phyloP scores from a whole-genome alignment of 2,329 filamentous ascomycete species.

The Daldinia sp. region DNA sequence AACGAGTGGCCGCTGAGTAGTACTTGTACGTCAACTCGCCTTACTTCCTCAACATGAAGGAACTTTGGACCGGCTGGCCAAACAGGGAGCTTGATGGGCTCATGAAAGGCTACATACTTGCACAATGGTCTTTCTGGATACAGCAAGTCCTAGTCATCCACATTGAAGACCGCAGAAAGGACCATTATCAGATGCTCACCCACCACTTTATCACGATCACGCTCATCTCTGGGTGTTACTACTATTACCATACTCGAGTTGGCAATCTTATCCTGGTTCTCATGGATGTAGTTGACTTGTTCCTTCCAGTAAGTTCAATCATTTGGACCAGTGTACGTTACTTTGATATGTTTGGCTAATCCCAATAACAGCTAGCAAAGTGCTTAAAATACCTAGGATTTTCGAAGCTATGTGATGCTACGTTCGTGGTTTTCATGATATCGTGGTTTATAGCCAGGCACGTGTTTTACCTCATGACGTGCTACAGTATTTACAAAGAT shows the following conservation, averaged over 20 bases:
- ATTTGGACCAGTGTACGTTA: not conserved
- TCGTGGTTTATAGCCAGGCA: slow-evolving; percentile 88
- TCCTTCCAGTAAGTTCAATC: slow-evolving; percentile 75
- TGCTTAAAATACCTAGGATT: slow-evolving; percentile 89
- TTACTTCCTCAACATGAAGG: slow-evolving; percentile 78
- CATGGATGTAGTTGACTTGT: slow-evolving; percentile 92
- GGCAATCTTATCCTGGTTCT: slow-evolving; percentile 88
- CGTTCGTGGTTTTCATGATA: slow-evolving; percentile 86
- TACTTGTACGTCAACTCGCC: slow-evolving; percentile 81
- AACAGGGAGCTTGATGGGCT: slow-evolving; percentile 75
- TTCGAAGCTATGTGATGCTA: slow-evolving; percentile 77
- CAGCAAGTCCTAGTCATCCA: slow-evolving; percentile 95
- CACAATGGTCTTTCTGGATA: slow-evolving; percentile 90
- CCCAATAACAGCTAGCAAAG: slow-evolving; percentile 74
- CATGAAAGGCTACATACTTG: slow-evolving; percentile 89
- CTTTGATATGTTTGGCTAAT: slow-evolving; percentile 11
- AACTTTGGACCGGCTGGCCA: slow-evolving; percentile 88
- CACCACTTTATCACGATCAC: slow-evolving; percentile 91
- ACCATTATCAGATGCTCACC: slow-evolving; percentile 94
- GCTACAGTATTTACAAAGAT: slow-evolving; percentile 81
- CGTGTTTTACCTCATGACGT: slow-evolving; percentile 78
- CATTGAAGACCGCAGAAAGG: slow-evolving; percentile 92
- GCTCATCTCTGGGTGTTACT: slow-evolving; percentile 83
- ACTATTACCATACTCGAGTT: slow-evolving; percentile 85
- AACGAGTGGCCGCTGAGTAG: slow-evolving; percentile 52